Evolutionary conservation across 306 rosid genomes (phyloP).

Genomic region (Pterocarpus santalinus): DNA sequence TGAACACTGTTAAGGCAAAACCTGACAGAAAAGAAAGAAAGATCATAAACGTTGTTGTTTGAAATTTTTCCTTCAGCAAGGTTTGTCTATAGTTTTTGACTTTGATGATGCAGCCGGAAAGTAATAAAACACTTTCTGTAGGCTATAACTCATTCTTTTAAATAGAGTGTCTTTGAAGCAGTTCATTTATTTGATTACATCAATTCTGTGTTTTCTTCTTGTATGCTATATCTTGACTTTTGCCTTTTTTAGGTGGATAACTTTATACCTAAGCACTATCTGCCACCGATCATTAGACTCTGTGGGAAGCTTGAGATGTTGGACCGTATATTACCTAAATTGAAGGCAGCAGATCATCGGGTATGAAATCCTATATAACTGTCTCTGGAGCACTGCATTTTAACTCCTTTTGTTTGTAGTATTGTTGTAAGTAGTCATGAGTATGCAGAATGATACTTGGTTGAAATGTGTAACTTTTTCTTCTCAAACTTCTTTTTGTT

Average conservation of each 20-base stretch:
- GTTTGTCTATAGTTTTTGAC: conserved; percentile 16
- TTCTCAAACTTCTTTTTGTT: conserved; percentile 10
- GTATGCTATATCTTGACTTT: conserved; percentile 33
- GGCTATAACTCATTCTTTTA: not conserved
- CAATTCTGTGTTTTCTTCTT: conserved; percentile 32
- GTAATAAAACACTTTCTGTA: not conserved
- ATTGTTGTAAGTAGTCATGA: conserved; percentile 9
- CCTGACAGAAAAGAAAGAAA: not conserved
- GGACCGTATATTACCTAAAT: conserved; percentile 93
- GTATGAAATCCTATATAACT: conserved; percentile 58
- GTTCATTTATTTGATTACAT: conserved; percentile 31
- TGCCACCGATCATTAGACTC: conserved; percentile 87
- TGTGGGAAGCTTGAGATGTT: conserved; percentile 99
- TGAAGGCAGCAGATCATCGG: conserved; percentile 99
- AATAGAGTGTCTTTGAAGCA: conserved; percentile 10
- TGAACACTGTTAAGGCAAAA: not conserved
- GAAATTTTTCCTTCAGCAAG: not conserved
- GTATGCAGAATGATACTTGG: not conserved
- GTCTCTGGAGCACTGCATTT: not conserved
- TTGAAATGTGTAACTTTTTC: not conserved
- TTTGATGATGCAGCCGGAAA: not conserved
- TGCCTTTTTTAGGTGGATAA: conserved; percentile 75
- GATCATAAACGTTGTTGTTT: not conserved
- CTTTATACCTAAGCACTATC: conserved; percentile 90
- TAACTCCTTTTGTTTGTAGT: conserved; percentile 18